Conservation (phyloP, 2,329 filamentous ascomycete species). For the Magnaporthiopsis rhizophila region DNA sequence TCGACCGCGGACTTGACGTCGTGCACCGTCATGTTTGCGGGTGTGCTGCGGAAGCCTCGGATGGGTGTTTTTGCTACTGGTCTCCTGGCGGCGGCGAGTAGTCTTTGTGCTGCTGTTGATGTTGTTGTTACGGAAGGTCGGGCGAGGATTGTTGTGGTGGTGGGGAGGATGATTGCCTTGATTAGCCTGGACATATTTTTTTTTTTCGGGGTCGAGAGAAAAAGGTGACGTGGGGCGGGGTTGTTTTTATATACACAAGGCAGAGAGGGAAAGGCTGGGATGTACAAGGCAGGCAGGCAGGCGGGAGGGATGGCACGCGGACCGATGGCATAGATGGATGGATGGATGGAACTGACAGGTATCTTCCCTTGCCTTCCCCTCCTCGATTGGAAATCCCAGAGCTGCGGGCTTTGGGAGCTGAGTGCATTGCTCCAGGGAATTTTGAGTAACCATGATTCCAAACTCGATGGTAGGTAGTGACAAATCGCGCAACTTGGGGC, state of each 20-base stretch:
- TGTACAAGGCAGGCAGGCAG: too few relatives aligned
- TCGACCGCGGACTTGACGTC: slow-evolving; percentile 21
- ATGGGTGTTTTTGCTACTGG: background rate
- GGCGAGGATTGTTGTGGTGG: background rate
- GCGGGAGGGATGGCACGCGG: too few relatives aligned
- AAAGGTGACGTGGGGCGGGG: background rate
- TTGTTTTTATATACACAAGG: background rate
- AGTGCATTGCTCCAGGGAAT: background rate
- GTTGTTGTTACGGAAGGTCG: background rate
- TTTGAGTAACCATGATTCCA: background rate
- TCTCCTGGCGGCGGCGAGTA: background rate
- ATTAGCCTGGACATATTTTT: background rate
- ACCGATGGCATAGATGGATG: too few relatives aligned
- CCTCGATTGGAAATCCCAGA: background rate
- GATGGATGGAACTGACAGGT: background rate
- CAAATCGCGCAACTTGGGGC: background rate
- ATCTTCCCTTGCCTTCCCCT: background rate
- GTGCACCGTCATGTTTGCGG: slow-evolving; percentile 35
- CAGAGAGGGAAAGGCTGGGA: too few relatives aligned
- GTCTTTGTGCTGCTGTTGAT: background rate
- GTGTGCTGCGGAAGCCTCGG: slow-evolving; percentile 27
- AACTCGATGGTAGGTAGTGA: background rate
- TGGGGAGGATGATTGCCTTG: background rate
- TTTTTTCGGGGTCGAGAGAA: background rate
- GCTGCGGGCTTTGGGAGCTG: background rate